Evolutionary conservation across 208 protist species (phyloP), one percentile per base, ranked within the genome.

Genomic region (Acanthamoeba royreba): DNA sequence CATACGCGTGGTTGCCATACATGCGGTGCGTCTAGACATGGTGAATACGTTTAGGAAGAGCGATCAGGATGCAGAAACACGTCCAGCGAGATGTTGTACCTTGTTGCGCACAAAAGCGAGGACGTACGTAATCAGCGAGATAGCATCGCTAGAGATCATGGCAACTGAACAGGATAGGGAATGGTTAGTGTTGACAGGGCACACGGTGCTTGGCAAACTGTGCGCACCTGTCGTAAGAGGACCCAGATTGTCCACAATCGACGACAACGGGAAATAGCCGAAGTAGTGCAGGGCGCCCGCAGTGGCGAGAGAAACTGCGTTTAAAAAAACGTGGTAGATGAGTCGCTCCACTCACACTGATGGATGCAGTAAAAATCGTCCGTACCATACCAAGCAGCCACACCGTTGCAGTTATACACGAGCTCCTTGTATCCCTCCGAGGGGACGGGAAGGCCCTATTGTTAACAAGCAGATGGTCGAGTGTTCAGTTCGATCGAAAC

Each of bases 1-100:
- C 98, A 96, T 99, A 99, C 49, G 99, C 93, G 85, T 97, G 74
- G 95, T 97, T 98, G 47, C 97, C 97, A 35, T 96, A 97, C 97
- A 98, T 98, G 89, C 98, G 97, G 72, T 98, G 96, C 83, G 93
- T 90, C 93, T 94, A 25, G 8, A 58, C 22, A n/a, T n/a, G n/a
- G n/a, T n/a, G n/a, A n/a, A n/a, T n/a, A n/a, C n/a, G n/a, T n/a
- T n/a, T 19, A n/a, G 35, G 42, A 31, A 66, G 69, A 31, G 46
- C 31, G 38, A 40, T 83, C 17, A 72, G 77, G n/a, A n/a, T n/a
- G n/a, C n/a, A n/a, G n/a, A n/a, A n/a, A n/a, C n/a, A n/a, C n/a
- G n/a, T n/a, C n/a, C 22, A 98, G 69, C 13, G 98, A 88, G 4
- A 13, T n/a, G n/a, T n/a, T n/a, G n/a, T n/a, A 89, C 81, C 81